A percentile compares a stretch with the other conserved stretches of the same genome.
phyloP scores from a whole-genome alignment of 148 eudicot species.

The Agrostemma githago region DNA sequence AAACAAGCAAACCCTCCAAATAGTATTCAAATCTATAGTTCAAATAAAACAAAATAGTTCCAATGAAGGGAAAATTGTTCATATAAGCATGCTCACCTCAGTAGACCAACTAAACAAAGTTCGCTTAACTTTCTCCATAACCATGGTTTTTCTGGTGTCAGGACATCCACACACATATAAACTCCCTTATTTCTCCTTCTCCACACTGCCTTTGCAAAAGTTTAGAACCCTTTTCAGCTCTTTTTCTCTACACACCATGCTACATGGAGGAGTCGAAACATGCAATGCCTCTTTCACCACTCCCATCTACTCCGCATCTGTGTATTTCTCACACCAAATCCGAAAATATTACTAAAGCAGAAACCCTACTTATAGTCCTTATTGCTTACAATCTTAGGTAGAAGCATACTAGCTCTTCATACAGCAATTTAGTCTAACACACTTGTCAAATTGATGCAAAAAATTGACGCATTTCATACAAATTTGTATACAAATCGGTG shows the following conservation, averaged over 20 bases:
- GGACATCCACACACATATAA: conserved; percentile 79
- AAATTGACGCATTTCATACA: background rate
- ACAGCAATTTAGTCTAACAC: too few relatives aligned
- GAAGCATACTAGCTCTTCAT: too few relatives aligned
- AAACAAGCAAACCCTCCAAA: background rate
- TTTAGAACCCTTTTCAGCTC: conserved; percentile 58
- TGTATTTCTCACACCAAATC: background rate
- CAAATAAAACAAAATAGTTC: too few relatives aligned
- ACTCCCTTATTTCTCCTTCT: conserved; percentile 59
- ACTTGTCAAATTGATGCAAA: too few relatives aligned
- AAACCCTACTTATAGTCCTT: background rate
- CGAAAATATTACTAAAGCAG: background rate
- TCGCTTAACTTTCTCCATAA: conserved; percentile 66
- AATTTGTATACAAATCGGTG: too few relatives aligned
- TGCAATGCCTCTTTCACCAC: conserved; percentile 77
- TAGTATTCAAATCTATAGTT: background rate
- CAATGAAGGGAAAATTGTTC: too few relatives aligned
- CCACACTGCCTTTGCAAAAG: conserved; percentile 57
- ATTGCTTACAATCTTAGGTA: too few relatives aligned
- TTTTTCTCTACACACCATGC: conserved; percentile 62
- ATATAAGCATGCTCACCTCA: conserved; percentile 40
- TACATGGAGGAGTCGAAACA: conserved; percentile 57
- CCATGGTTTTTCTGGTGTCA: conserved; percentile 78
- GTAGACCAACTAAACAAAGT: conserved; percentile 51
- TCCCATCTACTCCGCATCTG: conserved; percentile 56